Evolutionary conservation across 768 basidiomycete species (phyloP), one percentile per base, ranked within the genome.

Genomic region (Kwoniella shandongensis): DNA sequence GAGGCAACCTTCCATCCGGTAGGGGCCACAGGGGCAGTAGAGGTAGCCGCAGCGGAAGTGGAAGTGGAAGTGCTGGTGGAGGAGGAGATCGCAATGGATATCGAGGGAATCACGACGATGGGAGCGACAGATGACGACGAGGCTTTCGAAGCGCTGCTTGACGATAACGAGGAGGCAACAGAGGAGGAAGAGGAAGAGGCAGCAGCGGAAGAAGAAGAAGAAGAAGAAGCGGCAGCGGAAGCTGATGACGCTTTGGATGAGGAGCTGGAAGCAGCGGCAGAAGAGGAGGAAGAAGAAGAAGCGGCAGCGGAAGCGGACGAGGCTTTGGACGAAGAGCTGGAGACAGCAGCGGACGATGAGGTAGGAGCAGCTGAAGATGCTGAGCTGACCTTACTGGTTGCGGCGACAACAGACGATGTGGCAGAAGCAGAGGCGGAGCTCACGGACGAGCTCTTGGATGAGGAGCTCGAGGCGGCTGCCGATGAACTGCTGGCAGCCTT

Each of bases 1-100:
- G 51, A 54, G 29, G 62, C 62, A 12, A 41, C 35, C 4, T 45
- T 46, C 62, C 62, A 63, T 12, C 45, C 50, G n/a, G 54, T 46
- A 35, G 57, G 54, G 1, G 61, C 52, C 17, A 57, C 41, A 38
- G 53, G 23, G 12, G 52, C 36, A 29, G 57, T 44, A 2, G 55
- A 25, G n/a, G 56, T 23, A 3, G 61, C 38, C 12, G 62, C 58
- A 18, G 57, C 62, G 5, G 62, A 59, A 23, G 59, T 23, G 18
- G 65, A 54, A 17, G 57, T 27, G 26, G 36, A 53, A 54, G 51
- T 59, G 27, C 36, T 8, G 25, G 26, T 53, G n/a, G 40, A 39
- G 49, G 40, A 40, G 27, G 29, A 32, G 20, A 36, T 38, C 6
- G 36, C 29, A 36, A 10, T 54, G 29, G 42, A 45, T 11, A 32